These are phyloP conservation scores for Circinella umbellata DNA, from an alignment of 371 early-diverging fungal species.

Conservation along the genomic window DNA sequence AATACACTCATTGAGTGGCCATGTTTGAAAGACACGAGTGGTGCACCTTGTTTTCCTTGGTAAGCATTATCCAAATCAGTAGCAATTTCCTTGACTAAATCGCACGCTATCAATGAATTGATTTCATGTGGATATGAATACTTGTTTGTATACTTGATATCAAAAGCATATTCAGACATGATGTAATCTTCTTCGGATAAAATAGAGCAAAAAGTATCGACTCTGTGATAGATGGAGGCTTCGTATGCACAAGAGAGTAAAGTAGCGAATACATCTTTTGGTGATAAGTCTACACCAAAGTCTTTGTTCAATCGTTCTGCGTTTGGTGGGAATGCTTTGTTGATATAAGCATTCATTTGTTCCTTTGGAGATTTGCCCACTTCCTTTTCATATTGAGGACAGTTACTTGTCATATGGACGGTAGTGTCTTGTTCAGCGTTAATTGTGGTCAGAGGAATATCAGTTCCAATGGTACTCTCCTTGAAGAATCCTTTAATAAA, in stretches of 20 bases:
- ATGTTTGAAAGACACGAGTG: slow-evolving; percentile 33
- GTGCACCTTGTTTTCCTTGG: slow-evolving; percentile 1
- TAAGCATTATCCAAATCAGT: slow-evolving; percentile 22
- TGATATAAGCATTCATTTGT: slow-evolving; percentile 15
- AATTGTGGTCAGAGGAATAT: slow-evolving; percentile 8
- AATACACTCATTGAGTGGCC: slow-evolving; percentile 49
- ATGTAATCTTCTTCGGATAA: slow-evolving; percentile 32
- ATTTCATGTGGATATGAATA: slow-evolving; percentile 30
- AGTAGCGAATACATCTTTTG: slow-evolving; percentile 25
- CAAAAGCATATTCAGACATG: slow-evolving; percentile 37
- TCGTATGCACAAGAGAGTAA: slow-evolving; percentile 40
- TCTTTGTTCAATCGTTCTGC: slow-evolving; percentile 26
- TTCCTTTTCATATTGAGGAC: slow-evolving; percentile 14
- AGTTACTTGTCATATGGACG: slow-evolving; percentile 26
- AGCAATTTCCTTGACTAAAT: slow-evolving; percentile 28
- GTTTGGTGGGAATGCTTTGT: slow-evolving; percentile 14
- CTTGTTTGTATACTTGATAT: slow-evolving; percentile 39
- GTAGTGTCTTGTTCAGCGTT: slow-evolving; percentile 18
- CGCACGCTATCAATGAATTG: slow-evolving; percentile 31
- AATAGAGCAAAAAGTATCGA: slow-evolving; percentile 36
- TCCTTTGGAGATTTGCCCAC: slow-evolving; percentile 19
- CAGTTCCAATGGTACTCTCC: neutral
- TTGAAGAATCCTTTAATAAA: slow-evolving; percentile 13
- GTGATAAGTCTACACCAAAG: slow-evolving; percentile 20
- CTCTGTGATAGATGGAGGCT: slow-evolving; percentile 24